A percentile compares a stretch with the other conserved stretches of the same genome.
Evolutionary conservation across 768 basidiomycete species (phyloP).

Genomic region (Mycena latifolia): DNA sequence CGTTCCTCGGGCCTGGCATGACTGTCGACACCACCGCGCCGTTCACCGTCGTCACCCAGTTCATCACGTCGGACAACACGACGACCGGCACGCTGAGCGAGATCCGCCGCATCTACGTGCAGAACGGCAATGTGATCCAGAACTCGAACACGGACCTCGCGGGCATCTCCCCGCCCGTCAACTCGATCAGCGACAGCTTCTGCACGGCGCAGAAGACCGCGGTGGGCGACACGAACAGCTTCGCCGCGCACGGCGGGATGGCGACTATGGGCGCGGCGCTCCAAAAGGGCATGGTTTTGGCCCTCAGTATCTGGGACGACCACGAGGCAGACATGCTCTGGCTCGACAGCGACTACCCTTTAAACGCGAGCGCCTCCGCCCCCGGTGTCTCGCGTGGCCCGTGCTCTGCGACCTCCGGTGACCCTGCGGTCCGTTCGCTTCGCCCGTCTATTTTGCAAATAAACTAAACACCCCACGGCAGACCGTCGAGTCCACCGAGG

Average conservation of each 20-base stretch:
- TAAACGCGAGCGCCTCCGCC: conserved; percentile 34
- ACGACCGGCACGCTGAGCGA: conserved; percentile 61
- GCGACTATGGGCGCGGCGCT: conserved; percentile 42
- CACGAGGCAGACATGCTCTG: conserved; percentile 55
- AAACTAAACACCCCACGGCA: background rate
- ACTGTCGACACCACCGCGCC: conserved; percentile 63
- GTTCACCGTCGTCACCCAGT: conserved; percentile 72
- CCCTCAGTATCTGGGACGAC: conserved; percentile 56
- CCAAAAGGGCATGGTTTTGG: conserved; percentile 51
- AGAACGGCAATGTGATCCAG: conserved; percentile 63
- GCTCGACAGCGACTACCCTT: conserved; percentile 53
- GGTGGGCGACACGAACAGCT: conserved; percentile 53
- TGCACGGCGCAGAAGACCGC: conserved; percentile 60
- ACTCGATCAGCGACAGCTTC: conserved; percentile 64
- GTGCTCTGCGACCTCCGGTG: conserved; percentile 54
- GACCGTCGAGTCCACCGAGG: conserved; percentile 47
- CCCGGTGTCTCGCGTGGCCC: conserved; percentile 53
- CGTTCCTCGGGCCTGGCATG: conserved; percentile 61
- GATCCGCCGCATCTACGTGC: conserved; percentile 68
- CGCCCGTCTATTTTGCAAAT: background rate
- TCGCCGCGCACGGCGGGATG: conserved; percentile 49
- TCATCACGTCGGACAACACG: conserved; percentile 47
- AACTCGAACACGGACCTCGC: conserved; percentile 63
- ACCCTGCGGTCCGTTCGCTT: conserved; percentile 34
- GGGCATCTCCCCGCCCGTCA: conserved; percentile 49